Evolutionary conservation across 495 filamentous ascomycete genomes (phyloP), one percentile per base, ranked within the genome.

Genomic region (Bacidia gigantensis): DNA sequence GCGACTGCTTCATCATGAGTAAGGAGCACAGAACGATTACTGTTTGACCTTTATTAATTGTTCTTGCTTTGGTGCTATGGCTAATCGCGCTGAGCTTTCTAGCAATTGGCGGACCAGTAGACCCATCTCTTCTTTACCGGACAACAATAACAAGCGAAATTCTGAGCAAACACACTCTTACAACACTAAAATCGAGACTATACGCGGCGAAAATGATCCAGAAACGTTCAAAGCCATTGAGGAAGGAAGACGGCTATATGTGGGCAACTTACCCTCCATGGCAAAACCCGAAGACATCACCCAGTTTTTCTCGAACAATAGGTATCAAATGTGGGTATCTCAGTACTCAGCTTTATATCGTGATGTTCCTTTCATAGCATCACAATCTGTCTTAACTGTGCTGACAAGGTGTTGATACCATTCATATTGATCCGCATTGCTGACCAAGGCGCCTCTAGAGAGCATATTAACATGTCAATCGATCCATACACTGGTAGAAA

Each of bases 401-500:
- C 24, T 11, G 24, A 29, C 35, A 48, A 23, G 39, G 11, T 40
- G 14, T 44, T 9, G 9, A 44, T 44, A 44, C 10, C 32, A 44
- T 44, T 45, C 2, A 2, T 2, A 10, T 45, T 12, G 12, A 18
- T 17, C 26, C 47, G 26, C 47, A 3, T 21, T 20, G 41, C 41
- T 44, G 20, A 44, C 41, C 5, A 44, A 44, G 17, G 17, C 17
- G 41, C 14, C 7, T 50, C 56, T 24, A 68, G 76, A 58, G 71
- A 75, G 60, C 74, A 74, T 35, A 78, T 86, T 53, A 78, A 80
- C 59, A 82, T 84, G 60, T 78, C 79, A 9, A 70, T 82, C 46
- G 80, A 85, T 60, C 78, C 80, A 17, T 78, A 82, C 59, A 81
- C 77, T 21, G 78, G 78, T 42, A 65, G 80, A 12, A 86, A 85